Percentiles rank a stretch among this genome's conserved stretches.
Evolutionary conservation across 176 grass and related monocot species (phyloP).

Genomic region (Triticum dicoccoides): DNA sequence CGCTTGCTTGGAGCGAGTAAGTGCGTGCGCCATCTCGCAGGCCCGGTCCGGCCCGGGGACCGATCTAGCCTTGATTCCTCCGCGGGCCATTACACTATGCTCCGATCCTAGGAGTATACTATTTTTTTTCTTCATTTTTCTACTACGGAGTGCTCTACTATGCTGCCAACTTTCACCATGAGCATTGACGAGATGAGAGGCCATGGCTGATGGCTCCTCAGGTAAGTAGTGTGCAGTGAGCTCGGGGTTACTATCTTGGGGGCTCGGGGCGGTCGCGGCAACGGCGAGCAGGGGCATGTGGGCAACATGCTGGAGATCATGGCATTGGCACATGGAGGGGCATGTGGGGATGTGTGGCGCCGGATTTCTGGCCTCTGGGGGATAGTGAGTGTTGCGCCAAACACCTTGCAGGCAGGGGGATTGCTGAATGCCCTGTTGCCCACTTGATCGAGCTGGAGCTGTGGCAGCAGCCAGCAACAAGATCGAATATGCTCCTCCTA

Average conservation of each 20-base stretch:
- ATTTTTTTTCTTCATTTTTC: neutral
- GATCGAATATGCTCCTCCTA: too few species aligned
- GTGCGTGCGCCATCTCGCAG: slow-evolving; percentile 41
- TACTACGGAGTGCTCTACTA: neutral
- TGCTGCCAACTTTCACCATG: neutral
- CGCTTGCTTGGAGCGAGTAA: slow-evolving; percentile 27
- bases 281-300: slow-evolving; percentile 45
- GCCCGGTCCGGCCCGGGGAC: neutral
- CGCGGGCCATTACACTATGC: neutral
- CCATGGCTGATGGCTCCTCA: too few species aligned
- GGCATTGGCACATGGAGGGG: neutral
- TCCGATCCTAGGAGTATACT: neutral
- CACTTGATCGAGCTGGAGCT: neutral
- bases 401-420: slow-evolving; percentile 20
- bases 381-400: slow-evolving; percentile 11
- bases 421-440: neutral
- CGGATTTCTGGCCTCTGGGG: slow-evolving; percentile 23
- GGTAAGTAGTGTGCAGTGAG: too few species aligned
- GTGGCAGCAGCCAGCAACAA: too few species aligned
- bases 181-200: neutral
- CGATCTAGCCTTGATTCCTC: slow-evolving; percentile 37
- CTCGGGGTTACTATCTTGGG: slow-evolving; percentile 1
- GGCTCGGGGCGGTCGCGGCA: slow-evolving; percentile 23
- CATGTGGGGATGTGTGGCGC: slow-evolving; percentile 28
- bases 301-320: slow-evolving; percentile 26